Evolutionary conservation across 2,329 filamentous ascomycete species (phyloP).

Genomic region (Beauveria caledonica): DNA sequence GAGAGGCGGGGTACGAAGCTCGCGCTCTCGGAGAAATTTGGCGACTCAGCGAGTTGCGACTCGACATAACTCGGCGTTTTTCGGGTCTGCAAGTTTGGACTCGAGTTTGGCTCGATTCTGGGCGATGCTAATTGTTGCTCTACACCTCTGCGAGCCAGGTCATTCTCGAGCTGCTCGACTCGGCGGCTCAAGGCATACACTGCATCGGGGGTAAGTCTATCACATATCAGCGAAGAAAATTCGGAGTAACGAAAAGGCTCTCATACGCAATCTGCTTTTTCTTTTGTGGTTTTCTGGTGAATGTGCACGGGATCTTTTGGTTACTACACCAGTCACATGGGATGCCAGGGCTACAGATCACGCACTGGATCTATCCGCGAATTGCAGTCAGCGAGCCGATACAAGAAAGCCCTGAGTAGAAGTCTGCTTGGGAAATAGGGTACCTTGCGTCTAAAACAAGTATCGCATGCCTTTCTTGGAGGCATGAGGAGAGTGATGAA

Average conservation of each 20-base stretch:
- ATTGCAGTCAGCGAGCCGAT: not conserved
- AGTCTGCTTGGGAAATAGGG: too few species aligned
- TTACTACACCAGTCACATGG: conserved; percentile 13
- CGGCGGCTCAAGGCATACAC: not conserved
- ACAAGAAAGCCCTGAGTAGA: too few species aligned
- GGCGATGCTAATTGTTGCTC: not conserved
- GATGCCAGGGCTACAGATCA: conserved; percentile 2
- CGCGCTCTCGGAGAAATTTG: not conserved
- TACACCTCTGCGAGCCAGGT: not conserved
- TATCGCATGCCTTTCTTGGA: conserved; percentile 11
- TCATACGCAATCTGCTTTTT: not conserved
- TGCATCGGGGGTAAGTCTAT: not conserved
- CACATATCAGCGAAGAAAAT: not conserved
- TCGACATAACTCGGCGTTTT: not conserved
- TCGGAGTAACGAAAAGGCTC: not conserved
- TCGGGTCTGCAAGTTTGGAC: not conserved
- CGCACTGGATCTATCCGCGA: conserved; percentile 11
- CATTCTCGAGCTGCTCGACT: conserved; percentile 1
- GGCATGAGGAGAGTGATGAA: not conserved
- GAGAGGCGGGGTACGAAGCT: not conserved
- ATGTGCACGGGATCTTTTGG: conserved; percentile 11
- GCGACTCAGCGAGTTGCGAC: not conserved
- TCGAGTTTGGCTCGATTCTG: not conserved
- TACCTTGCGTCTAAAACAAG: conserved; percentile 14
- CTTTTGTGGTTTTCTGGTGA: conserved; percentile 4